phyloP scores from a whole-genome alignment of 2,329 filamentous ascomycete species.

The Clarireedia paspali region DNA sequence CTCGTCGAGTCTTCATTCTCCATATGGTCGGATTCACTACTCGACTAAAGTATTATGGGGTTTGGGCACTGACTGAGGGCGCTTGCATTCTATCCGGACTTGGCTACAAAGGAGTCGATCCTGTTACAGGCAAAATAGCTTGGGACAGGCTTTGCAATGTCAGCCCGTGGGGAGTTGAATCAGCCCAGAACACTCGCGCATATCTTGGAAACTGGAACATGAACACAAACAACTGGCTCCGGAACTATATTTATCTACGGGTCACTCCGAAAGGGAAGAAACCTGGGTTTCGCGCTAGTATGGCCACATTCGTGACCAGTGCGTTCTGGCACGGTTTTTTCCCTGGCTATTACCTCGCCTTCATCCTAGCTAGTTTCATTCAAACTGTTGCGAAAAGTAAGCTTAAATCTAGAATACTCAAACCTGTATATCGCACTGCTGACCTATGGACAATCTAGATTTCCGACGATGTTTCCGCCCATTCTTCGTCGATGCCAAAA shows the following conservation, averaged over 20 bases:
- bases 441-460: slow-evolving; percentile 43
- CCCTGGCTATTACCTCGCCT: slow-evolving; percentile 89
- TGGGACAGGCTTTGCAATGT: slow-evolving; percentile 93
- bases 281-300: slow-evolving; percentile 86
- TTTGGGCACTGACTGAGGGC: slow-evolving; percentile 89
- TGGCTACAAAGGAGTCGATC: slow-evolving; percentile 89
- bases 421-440: neutral
- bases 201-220: slow-evolving; percentile 96
- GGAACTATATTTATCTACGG: slow-evolving; percentile 91
- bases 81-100: slow-evolving; percentile 89
- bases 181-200: slow-evolving; percentile 85
- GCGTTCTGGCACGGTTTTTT: slow-evolving; percentile 99
- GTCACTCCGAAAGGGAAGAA: slow-evolving; percentile 95
- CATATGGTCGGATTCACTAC: slow-evolving; percentile 78
- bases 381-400: slow-evolving; percentile 92
- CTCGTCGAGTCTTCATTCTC: slow-evolving; percentile 67
- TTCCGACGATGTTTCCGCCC: slow-evolving; percentile 83
- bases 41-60: slow-evolving; percentile 91
- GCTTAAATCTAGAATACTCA: slow-evolving; percentile 28
- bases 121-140: slow-evolving; percentile 72
- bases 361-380: slow-evolving; percentile 81
- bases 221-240: slow-evolving; percentile 94
- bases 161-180: slow-evolving; percentile 75
- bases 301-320: slow-evolving; percentile 90
- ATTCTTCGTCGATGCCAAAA: slow-evolving; percentile 80